A percentile compares a stretch with the other conserved stretches of the same genome.
These are phyloP conservation scores for Xylaria sp. DNA, from an alignment of 2,329 filamentous ascomycete species.

Conservation along the genomic window DNA sequence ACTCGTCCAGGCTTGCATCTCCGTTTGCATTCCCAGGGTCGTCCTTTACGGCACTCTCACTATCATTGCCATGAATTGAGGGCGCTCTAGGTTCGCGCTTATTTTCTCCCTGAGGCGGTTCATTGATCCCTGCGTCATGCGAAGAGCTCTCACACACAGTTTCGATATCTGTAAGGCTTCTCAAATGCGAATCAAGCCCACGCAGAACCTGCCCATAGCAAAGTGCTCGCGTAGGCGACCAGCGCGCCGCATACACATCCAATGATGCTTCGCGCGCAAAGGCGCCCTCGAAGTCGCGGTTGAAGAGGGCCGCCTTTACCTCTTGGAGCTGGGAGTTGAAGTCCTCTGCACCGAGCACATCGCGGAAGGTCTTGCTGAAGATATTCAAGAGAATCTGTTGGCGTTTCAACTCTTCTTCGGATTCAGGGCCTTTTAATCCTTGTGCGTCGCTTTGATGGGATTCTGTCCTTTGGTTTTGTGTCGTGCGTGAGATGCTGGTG, in stretches of 20 bases:
- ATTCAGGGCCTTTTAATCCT: background rate
- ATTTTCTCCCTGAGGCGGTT: background rate
- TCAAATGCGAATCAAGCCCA: constrained; percentile 39
- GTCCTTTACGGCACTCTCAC: background rate
- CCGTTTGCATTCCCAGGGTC: background rate
- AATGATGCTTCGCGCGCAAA: constrained; percentile 73
- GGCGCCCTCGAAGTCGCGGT: constrained; percentile 80
- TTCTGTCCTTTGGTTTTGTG: background rate
- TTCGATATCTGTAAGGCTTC: constrained; percentile 2
- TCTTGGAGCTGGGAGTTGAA: constrained; percentile 70
- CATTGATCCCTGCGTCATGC: background rate
- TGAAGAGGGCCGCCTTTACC: constrained; percentile 84
- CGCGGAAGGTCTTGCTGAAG: constrained; percentile 57
- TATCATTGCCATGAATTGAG: background rate
- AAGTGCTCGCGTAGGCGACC: constrained; percentile 86
- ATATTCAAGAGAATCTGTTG: constrained; percentile 36
- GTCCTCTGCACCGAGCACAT: constrained; percentile 51
- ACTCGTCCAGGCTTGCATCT: background rate
- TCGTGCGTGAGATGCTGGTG: background rate
- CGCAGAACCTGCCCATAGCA: constrained; percentile 72
- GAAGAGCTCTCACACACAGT: background rate
- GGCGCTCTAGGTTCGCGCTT: background rate
- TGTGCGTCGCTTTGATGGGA: background rate
- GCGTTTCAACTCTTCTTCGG: constrained; percentile 16
- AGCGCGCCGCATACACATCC: constrained; percentile 84